Conservation (phyloP, 441 rosid genomes). For the Sinapis alba region DNA sequence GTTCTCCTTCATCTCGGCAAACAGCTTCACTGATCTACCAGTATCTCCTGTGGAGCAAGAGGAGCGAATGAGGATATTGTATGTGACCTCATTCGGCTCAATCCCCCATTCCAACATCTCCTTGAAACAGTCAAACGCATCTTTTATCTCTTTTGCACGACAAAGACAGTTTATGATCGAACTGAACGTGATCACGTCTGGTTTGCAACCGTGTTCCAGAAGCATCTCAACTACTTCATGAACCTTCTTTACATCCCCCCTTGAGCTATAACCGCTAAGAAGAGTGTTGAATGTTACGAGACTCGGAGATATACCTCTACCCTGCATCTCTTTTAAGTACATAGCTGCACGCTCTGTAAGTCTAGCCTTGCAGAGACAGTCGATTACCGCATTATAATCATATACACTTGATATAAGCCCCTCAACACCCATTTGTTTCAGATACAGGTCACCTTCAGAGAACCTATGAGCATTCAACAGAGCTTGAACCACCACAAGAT, state of each 20-base stretch:
- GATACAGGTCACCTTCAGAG: slow-evolving; percentile 55
- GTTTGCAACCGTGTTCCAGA: slow-evolving; percentile 58
- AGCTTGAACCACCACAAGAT: slow-evolving; percentile 64
- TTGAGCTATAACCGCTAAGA: slow-evolving; percentile 58
- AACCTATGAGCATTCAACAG: slow-evolving; percentile 52
- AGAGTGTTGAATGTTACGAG: slow-evolving; percentile 87
- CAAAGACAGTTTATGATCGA: slow-evolving; percentile 78
- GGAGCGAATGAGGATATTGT: slow-evolving; percentile 65
- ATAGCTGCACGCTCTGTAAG: slow-evolving; percentile 55
- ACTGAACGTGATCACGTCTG: slow-evolving; percentile 80
- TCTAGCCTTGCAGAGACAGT: slow-evolving; percentile 72
- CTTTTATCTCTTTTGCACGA: slow-evolving; percentile 56
- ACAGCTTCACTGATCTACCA: slow-evolving; percentile 51
- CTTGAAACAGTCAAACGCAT: slow-evolving; percentile 75
- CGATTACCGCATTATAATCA: slow-evolving; percentile 72
- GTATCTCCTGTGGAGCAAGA: slow-evolving; percentile 58
- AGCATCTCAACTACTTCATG: slow-evolving; percentile 53
- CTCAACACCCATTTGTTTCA: slow-evolving; percentile 48
- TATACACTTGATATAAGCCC: slow-evolving; percentile 55
- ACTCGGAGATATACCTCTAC: slow-evolving; percentile 60
- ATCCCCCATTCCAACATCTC: slow-evolving; percentile 90
- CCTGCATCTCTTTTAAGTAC: slow-evolving; percentile 54
- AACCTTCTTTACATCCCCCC: slow-evolving; percentile 50
- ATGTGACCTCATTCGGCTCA: slow-evolving; percentile 66
- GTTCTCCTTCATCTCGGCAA: slow-evolving; percentile 58